Evolutionary conservation across 2,329 filamentous ascomycete genomes (phyloP).

Genomic region (Lasiodiplodia hormozganensis): DNA sequence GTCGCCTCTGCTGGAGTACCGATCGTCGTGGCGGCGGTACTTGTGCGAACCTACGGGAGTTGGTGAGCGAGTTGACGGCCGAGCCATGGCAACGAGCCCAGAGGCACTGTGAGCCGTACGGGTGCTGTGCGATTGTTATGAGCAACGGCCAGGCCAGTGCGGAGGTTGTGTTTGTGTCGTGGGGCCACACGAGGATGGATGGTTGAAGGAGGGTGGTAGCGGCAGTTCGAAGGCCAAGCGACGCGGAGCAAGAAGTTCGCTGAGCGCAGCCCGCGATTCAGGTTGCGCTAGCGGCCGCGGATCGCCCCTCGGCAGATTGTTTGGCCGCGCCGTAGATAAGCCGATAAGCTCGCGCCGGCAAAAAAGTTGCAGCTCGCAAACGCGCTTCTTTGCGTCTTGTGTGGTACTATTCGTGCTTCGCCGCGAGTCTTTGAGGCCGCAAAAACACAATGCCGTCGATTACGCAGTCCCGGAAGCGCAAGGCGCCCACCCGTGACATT

Average conservation of each 20-base stretch:
- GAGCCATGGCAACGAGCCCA: slow-evolving; percentile 34
- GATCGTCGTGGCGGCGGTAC: slow-evolving; percentile 46
- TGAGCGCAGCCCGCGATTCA: slow-evolving; percentile 11
- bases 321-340: slow-evolving; percentile 11
- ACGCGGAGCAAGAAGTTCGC: slow-evolving; percentile 24
- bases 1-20: slow-evolving; percentile 43
- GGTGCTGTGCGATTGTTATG: slow-evolving; percentile 19
- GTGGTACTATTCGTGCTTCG: not conserved
- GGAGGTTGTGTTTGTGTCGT: slow-evolving; percentile 1
- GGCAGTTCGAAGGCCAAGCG: slow-evolving; percentile 13
- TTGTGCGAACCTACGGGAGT: slow-evolving; percentile 89
- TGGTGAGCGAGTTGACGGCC: slow-evolving; percentile 71
- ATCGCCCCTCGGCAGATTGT: slow-evolving; percentile 1
- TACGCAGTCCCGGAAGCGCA: slow-evolving; percentile 50
- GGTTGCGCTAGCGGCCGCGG: not conserved
- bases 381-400: not conserved
- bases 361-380: slow-evolving; percentile 24
- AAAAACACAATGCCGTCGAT: slow-evolving; percentile 21
- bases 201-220: not conserved
- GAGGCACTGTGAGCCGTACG: slow-evolving; percentile 29
- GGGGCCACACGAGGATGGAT: slow-evolving; percentile 2
- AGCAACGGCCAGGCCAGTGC: slow-evolving; percentile 12
- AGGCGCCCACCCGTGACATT: slow-evolving; percentile 49
- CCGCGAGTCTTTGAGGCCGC: not conserved
- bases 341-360: slow-evolving; percentile 19